Base-by-base conservation (phyloP, 495 filamentous ascomycete species). In the Aspergillus affinis region DNA sequence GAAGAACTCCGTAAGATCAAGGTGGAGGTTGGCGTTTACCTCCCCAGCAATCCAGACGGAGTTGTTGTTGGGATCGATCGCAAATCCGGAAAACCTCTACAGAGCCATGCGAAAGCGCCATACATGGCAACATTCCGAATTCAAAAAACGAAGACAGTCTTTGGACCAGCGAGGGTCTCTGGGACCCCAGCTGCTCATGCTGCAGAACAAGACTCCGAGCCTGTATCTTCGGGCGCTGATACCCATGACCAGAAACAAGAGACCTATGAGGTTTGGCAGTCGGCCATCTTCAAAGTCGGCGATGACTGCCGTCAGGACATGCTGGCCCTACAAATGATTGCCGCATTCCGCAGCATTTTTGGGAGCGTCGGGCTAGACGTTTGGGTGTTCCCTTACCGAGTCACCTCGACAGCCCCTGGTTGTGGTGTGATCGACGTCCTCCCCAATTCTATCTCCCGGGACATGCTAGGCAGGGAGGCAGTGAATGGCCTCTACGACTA, bases 91-190 rank as follows among this genome's bases (percentile, higher is more conserved):
- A 98, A 98, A 75, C 95, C 95, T 0, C 78, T 99, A 41, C 95
- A 99, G 68, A 93, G 89, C 66, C 95, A 99, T 66, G 95, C 95
- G 50, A 99, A 99, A 75, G 93, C 95, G 13, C 95, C 95, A 0
- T 99, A 90, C 73, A 96, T 99, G 94, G 95, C 95, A 27, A 98
- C 95, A 2, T 99, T 99, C 80, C 83, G 92, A 26, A 96, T 98
- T 72, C 88, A 91, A 67, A 97, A 95, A 74, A 88, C 84, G 32
- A 84, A 81, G 57, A 77, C 78, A 12, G 10, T 17, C 15, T 41
- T 3, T 77, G 66, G 6, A 57, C 50, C 8, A 4, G 5, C 20
- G 23, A 64, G 29, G 67, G 70, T 58, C 63, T 60, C 46, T 67
- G 63, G 46, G 61, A 58, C 32, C 51, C 68, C 21, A 54, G 48